Evolutionary conservation across 176 grass and related monocot species (phyloP).

Genomic region (Puccinellia tenuiflora): DNA sequence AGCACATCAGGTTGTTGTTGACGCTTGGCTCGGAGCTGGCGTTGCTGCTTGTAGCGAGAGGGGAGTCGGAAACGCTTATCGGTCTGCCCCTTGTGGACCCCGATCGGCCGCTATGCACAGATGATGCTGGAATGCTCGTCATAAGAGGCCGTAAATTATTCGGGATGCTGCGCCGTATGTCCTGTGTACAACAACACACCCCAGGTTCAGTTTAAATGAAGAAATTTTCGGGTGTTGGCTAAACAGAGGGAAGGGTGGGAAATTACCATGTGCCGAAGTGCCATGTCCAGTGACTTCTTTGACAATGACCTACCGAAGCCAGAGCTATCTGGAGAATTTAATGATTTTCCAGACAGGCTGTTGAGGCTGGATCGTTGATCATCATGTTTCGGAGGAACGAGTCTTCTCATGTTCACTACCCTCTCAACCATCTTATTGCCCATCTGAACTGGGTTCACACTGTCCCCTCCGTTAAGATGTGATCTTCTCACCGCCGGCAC

Average conservation of each 20-base stretch:
- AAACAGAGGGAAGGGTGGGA: not conserved
- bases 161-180: constrained; percentile 87
- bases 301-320: constrained; percentile 87
- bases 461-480: constrained; percentile 50
- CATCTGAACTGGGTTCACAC: constrained; percentile 71
- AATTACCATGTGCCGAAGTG: constrained; percentile 90
- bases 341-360: constrained; percentile 55
- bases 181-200: constrained; percentile 39
- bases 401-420: constrained; percentile 89
- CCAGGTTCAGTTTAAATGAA: constrained; percentile 16
- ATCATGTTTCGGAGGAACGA: constrained; percentile 82
- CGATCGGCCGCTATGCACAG: constrained; percentile 72
- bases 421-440: constrained; percentile 97
- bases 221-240: not conserved
- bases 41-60: constrained; percentile 89
- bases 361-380: constrained; percentile 53
- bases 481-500: constrained; percentile 71
- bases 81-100: constrained; percentile 65
- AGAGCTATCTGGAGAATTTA: constrained; percentile 70
- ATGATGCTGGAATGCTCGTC: constrained; percentile 89
- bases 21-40: constrained; percentile 87
- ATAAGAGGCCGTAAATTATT: constrained; percentile 82
- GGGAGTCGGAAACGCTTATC: constrained; percentile 67
- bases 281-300: constrained; percentile 98
- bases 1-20: constrained; percentile 75